Evolutionary conservation across 2,329 filamentous ascomycete species (phyloP).

Genomic region (Monosporascus sp.): DNA sequence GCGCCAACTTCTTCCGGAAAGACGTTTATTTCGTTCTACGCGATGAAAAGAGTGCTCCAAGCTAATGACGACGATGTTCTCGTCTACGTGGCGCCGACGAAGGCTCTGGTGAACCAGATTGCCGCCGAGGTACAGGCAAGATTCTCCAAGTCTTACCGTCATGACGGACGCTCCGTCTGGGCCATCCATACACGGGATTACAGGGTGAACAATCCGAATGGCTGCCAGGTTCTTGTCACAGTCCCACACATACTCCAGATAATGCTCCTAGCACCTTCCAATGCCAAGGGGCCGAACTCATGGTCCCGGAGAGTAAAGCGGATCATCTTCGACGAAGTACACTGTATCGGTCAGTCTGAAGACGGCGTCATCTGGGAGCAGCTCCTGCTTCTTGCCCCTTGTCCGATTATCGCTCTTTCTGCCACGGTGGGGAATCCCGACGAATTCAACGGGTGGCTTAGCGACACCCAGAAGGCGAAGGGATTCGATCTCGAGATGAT

Average conservation of each 20-base stretch:
- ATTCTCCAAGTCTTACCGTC: constrained; percentile 62
- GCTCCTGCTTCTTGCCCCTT: constrained; percentile 66
- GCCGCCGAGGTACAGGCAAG: constrained; percentile 72
- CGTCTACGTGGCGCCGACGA: constrained; percentile 76
- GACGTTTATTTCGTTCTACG: constrained; percentile 80
- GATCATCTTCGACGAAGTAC: constrained; percentile 80
- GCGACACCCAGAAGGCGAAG: constrained; percentile 55
- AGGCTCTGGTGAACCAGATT: constrained; percentile 79
- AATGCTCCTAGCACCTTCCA: constrained; percentile 63
- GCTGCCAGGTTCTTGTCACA: constrained; percentile 72
- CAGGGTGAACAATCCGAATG: constrained; percentile 65
- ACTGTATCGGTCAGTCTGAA: constrained; percentile 71
- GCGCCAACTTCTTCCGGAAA: constrained; percentile 77
- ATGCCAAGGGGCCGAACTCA: constrained; percentile 46
- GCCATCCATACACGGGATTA: constrained; percentile 73
- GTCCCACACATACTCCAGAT: constrained; percentile 76
- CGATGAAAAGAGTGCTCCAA: constrained; percentile 71
- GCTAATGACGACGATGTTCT: constrained; percentile 64
- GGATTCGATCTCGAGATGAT: constrained; percentile 64
- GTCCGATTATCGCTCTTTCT: constrained; percentile 73
- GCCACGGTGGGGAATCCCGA: constrained; percentile 73
- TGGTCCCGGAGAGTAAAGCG: constrained; percentile 66
- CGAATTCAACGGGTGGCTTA: constrained; percentile 66
- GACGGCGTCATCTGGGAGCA: constrained; percentile 78
- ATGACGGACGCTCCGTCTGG: constrained; percentile 65